These are phyloP conservation scores for Vigna trinervia DNA, from an alignment of 306 rosid species.

Conservation along the genomic window DNA sequence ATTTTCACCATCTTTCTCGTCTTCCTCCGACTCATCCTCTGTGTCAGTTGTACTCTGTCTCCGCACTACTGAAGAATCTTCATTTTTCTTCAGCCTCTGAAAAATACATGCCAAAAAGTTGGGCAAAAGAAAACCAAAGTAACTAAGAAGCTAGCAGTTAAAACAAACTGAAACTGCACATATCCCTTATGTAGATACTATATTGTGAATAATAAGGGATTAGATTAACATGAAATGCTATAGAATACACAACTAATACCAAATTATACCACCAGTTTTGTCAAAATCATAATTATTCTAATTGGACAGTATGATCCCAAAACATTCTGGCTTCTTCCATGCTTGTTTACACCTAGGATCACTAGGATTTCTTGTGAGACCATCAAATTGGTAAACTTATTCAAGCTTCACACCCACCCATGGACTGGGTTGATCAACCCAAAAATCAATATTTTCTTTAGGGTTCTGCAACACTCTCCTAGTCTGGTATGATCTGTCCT, in stretches of 20 bases:
- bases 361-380: not conserved
- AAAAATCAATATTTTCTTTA: not conserved
- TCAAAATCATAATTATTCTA: not conserved
- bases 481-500: not conserved
- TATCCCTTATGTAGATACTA: not conserved
- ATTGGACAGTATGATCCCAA: not conserved
- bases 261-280: not conserved
- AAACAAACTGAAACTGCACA: conserved; percentile 25
- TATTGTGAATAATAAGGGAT: not conserved
- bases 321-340: not conserved
- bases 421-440: not conserved
- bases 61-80: conserved; percentile 58
- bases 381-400: not conserved
- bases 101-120: conserved; percentile 40
- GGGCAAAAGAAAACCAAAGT: conserved; percentile 26
- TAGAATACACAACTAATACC: conserved; percentile 14
- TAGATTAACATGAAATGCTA: conserved; percentile 25
- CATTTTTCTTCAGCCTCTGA: conserved; percentile 71
- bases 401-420: not conserved
- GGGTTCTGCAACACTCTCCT: not conserved
- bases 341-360: not conserved
- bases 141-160: conserved; percentile 24
- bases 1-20: conserved; percentile 60
- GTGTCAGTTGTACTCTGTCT: conserved; percentile 67
- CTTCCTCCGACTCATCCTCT: conserved; percentile 73